A percentile compares a stretch with the other conserved stretches of the same genome.
These are phyloP conservation scores for Ceratocystis papillata DNA, from an alignment of 2,329 filamentous ascomycete genomes.

Conservation along the genomic window DNA sequence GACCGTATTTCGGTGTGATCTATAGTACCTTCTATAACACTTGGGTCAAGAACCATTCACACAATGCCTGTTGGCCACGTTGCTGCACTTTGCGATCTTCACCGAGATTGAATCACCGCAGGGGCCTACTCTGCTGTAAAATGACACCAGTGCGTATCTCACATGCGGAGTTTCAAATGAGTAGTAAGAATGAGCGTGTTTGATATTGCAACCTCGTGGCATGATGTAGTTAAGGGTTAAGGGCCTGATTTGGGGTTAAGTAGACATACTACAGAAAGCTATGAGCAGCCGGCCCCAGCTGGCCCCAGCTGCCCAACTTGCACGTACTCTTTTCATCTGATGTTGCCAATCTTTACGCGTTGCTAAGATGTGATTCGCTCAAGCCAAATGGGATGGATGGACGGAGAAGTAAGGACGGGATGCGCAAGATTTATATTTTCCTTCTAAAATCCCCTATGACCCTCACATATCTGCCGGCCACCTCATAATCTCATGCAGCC, in stretches of 20 bases:
- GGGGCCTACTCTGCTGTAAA: not conserved
- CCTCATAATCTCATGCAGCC: not conserved
- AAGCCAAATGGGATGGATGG: not conserved
- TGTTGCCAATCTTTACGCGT: not conserved
- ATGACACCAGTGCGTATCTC: not conserved
- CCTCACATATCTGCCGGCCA: not conserved
- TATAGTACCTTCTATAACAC: not conserved
- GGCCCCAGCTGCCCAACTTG: not conserved
- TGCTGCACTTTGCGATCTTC: not conserved
- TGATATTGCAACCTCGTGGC: no score
- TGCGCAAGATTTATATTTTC: not conserved
- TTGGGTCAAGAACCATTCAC: not conserved
- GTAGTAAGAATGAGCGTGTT: no score
- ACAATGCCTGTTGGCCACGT: not conserved
- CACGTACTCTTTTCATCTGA: not conserved
- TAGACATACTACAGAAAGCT: not conserved
- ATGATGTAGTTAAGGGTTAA: not conserved
- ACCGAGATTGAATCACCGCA: not conserved
- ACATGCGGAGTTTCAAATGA: no score
- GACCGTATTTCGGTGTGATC: conserved; percentile 8
- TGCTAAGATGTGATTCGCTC: conserved; percentile 1
- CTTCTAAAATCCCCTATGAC: not conserved
- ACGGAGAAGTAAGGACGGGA: not conserved
- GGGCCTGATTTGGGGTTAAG: not conserved
- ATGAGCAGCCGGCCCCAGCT: not conserved